phyloP scores from a whole-genome alignment of 2,329 filamentous ascomycete species.

The Whalleya microplaca region DNA sequence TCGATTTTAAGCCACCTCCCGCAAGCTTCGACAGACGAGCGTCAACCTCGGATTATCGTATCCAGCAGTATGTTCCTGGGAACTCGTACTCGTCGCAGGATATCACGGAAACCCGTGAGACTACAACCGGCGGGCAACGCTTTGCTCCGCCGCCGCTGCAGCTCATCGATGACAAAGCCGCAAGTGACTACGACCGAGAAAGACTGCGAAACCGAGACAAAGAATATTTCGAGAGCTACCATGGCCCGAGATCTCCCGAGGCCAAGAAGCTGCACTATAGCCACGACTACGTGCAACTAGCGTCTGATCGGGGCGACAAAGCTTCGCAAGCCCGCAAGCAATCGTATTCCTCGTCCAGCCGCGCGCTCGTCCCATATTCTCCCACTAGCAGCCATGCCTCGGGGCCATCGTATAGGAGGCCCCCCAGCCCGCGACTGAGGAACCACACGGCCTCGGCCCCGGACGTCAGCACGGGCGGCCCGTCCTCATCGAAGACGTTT shows the following conservation, averaged over 20 bases:
- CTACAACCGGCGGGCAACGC: neutral
- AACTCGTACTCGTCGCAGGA: slow-evolving; percentile 2
- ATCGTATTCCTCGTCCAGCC: no score
- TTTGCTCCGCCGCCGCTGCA: neutral
- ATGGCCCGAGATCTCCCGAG: neutral
- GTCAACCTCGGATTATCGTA: neutral
- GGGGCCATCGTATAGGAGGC: slow-evolving; percentile 1
- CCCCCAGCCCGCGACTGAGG: slow-evolving; percentile 9
- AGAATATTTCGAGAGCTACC: neutral
- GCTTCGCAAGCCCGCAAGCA: no score
- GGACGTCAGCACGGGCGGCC: slow-evolving; percentile 5
- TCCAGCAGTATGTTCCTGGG: slow-evolving; percentile 2
- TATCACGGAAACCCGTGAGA: neutral
- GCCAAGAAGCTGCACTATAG: neutral
- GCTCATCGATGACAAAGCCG: neutral
- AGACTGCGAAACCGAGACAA: neutral
- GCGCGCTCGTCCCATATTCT: no score
- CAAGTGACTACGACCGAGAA: neutral
- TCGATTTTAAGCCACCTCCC: slow-evolving; percentile 8
- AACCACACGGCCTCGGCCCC: slow-evolving; percentile 19
- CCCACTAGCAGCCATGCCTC: neutral
- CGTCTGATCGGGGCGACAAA: no score
- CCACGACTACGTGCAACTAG: neutral
- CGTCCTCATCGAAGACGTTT: no score
- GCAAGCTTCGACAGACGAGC: neutral